A percentile compares a stretch with the other conserved stretches of the same genome.
These are phyloP conservation scores for Boletus hoseneyae DNA, from an alignment of 1,284 basidiomycete genomes.

Conservation along the genomic window DNA sequence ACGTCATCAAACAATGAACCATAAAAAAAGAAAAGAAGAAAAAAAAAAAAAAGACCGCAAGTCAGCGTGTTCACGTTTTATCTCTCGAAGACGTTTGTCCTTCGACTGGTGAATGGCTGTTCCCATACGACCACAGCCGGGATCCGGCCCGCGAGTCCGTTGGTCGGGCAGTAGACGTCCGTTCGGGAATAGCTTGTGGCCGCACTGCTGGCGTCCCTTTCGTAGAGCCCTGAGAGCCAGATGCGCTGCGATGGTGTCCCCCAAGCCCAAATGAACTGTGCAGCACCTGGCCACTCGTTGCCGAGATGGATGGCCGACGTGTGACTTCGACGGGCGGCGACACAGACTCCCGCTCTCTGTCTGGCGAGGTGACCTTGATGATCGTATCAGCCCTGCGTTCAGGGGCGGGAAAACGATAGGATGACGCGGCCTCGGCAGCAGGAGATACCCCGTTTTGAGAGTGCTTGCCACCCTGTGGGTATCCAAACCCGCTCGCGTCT, in stretches of 20 bases:
- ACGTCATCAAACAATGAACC: constrained; percentile 7
- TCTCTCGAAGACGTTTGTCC: constrained; percentile 13
- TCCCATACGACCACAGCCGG: constrained; percentile 23
- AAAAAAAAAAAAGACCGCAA: neutral
- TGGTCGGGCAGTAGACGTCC: constrained; percentile 16
- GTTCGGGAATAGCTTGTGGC: constrained; percentile 20
- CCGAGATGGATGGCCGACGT: constrained; percentile 46
- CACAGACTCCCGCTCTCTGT: constrained; percentile 33
- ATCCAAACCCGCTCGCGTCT: constrained; percentile 16
- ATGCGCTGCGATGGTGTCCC: constrained; percentile 20
- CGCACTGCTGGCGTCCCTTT: constrained; percentile 24
- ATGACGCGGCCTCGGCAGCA: constrained; percentile 20
- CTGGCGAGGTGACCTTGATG: constrained; percentile 21
- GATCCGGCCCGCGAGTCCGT: constrained; percentile 20
- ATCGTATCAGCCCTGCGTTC: constrained; percentile 27
- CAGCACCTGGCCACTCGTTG: constrained; percentile 31
- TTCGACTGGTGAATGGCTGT: constrained; percentile 15
- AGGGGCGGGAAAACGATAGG: constrained; percentile 27
- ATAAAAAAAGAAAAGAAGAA: neutral
- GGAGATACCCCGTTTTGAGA: constrained; percentile 26
- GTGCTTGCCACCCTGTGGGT: constrained; percentile 20
- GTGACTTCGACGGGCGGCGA: constrained; percentile 44
- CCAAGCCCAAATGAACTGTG: constrained; percentile 23
- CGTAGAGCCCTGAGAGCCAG: constrained; percentile 11
- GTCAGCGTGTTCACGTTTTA: constrained; percentile 23